A percentile compares a stretch with the other conserved stretches of the same genome.
These are phyloP conservation scores for Diutina catenulata DNA, from an alignment of 1,139 yeast species.

Conservation along the genomic window DNA sequence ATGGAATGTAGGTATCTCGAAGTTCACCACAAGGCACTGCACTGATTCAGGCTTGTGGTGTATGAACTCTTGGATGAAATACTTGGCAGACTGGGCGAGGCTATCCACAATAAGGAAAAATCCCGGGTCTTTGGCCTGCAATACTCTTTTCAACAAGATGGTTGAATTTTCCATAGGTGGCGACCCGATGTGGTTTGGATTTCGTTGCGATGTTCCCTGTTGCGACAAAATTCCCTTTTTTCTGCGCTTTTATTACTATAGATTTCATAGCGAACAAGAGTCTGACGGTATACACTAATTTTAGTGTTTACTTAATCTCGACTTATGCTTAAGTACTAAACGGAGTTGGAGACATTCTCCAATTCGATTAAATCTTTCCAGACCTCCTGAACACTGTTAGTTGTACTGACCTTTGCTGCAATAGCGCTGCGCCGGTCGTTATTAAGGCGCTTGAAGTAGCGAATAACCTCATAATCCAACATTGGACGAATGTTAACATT, in stretches of 20 bases:
- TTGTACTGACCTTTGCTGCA: slow-evolving; percentile 41
- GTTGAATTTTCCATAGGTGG: slow-evolving; percentile 2
- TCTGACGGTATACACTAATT: too few species aligned
- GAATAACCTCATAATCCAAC: slow-evolving; percentile 48
- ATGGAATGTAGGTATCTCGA: slow-evolving; percentile 48
- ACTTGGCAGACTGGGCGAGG: slow-evolving; percentile 51
- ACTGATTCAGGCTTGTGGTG: slow-evolving; percentile 23
- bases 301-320: too few species aligned
- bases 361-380: slow-evolving; percentile 59
- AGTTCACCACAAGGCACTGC: slow-evolving; percentile 38
- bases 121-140: slow-evolving; percentile 39
- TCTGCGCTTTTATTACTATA: too few species aligned
- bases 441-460: slow-evolving; percentile 40
- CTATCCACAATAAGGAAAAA: slow-evolving; percentile 60
- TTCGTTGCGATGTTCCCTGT: too few species aligned
- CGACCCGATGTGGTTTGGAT: too few species aligned
- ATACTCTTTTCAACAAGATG: background rate
- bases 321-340: too few species aligned
- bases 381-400: slow-evolving; percentile 41
- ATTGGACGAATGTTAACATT: slow-evolving; percentile 40
- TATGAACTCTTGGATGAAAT: slow-evolving; percentile 46
- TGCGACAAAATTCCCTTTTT: too few species aligned
- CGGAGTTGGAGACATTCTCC: slow-evolving; percentile 23
- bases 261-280: too few species aligned
- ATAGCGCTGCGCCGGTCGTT: slow-evolving; percentile 44